Base-by-base conservation (phyloP, 116 monocot genomes). In the Cymodocea nodosa region DNA sequence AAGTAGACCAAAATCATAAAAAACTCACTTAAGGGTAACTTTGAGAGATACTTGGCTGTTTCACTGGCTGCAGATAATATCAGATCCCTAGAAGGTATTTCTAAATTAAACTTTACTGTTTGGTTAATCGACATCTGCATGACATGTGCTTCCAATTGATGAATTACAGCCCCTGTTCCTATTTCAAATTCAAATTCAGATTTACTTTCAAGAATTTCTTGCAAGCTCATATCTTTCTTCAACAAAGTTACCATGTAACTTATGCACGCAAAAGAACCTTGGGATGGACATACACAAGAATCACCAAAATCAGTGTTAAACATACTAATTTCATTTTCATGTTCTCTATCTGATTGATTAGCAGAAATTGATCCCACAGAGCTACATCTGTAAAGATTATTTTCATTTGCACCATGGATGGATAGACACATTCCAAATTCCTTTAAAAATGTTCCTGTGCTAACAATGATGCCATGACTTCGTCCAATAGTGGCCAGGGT, bases 181-280 rank as follows among this genome's bases (percentile, higher is more conserved):
- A 87, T 52, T 76, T 97, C 97, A 78, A 97, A 97, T 68, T 91
- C 97, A 81, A 97, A 87, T 55, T 83, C 76, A 61, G 85, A 83
- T 30, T 77, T 85, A 40, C 79, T 88, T 66, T 97, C 91, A 62
- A 97, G 49, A 54, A 68, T 20, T 63, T 73, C 37, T 60, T 71
- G 75, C 10, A 70, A 1, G 66, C 53, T 5, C 36, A 72, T 75
- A 23, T 39, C 83, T 61, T 76, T 56, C 54, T 25, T 70, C 22
- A 78, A 67, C 56, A 97, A 83, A 50, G 70, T 35, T 56, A 83
- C 79, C 51, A 70, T 35, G 71, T 84, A 97, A 70, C 78, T 85
- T 53, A 97, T 82, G 69, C 78, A 83, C 14, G 71, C 62, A 63
- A 91, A 68, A 63, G 83, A 97, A 59, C 91, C 91, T 48, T 70